Base-by-base conservation (phyloP, 2,329 filamentous ascomycete genomes). In the Colletotrichum eremochloae region DNA sequence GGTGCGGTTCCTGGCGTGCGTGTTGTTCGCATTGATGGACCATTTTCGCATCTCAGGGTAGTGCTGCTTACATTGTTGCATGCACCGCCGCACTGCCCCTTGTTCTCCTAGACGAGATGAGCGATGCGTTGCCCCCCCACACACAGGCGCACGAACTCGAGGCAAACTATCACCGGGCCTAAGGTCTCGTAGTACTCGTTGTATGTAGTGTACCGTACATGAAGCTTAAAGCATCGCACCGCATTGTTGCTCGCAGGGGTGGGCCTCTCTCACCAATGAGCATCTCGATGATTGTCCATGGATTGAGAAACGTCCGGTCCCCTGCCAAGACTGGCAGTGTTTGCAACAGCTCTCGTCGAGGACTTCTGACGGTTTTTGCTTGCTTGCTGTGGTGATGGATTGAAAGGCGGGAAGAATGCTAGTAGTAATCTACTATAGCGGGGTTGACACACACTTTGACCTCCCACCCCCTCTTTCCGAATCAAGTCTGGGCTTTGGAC, bases 21-120 rank as follows among this genome's bases (percentile, higher is more conserved):
- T 46, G 38, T 40, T 36, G 15, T 50, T 60, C 44, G 69, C 69
- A 69, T 72, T 72, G 69, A 72, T 24, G 60, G 60, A n/a, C 66
- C 60, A 69, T 69, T 48, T 69, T 42, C 50, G 44, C 33, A 65
- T 64, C 60, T 65, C 69, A 64, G 53, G 65, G 53, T 64, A 55
- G 29, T 69, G 69, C 69, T 38, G 57, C 63, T 63, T 52, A 42
- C 63, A 52, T 42, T 62, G 33, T 31, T 57, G 48, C 62, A 63
- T 52, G 68, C 64, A 57, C 62, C 42, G 20, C 46, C 36, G 33
- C 64, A 68, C 62, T 63, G 48, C 68, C 62, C 57, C 44, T 56
- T 56, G 14, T 56, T 33, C 20, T 38, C 24, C 48, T 29, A 33
- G 9, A n/a, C 29, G 67, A 24, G 56, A 62, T 62, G 52, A 63